Percentiles rank a stretch among this genome's conserved stretches.
Evolutionary conservation across 495 filamentous ascomycete species (phyloP).

Genomic region (Astrothelium macrocarpum): DNA sequence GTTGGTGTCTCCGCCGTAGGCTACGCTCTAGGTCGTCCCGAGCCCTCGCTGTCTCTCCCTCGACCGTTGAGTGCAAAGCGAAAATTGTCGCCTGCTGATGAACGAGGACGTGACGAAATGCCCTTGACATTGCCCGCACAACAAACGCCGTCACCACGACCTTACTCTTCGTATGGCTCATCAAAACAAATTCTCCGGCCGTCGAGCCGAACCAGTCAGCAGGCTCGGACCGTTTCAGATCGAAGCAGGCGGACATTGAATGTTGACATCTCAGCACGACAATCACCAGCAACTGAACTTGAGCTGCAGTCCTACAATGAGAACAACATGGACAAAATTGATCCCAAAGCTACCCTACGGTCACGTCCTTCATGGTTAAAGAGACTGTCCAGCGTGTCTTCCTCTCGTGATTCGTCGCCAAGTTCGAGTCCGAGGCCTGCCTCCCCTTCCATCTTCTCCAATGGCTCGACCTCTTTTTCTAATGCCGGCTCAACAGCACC

Average conservation of each 20-base stretch:
- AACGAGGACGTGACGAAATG: conserved; percentile 13
- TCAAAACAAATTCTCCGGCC: background rate
- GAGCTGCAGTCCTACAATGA: conserved; percentile 24
- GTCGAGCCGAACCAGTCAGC: background rate
- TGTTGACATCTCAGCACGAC: background rate
- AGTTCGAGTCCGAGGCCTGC: conserved; percentile 56
- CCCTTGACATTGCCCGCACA: conserved; percentile 16
- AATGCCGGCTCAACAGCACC: conserved; percentile 52
- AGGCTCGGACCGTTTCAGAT: background rate
- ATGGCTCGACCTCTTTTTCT: conserved; percentile 48
- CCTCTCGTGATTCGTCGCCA: conserved; percentile 57
- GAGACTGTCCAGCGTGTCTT: conserved; percentile 61
- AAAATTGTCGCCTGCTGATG: conserved; percentile 10
- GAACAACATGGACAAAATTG: conserved; percentile 25
- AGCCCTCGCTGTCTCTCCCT: conserved; percentile 22
- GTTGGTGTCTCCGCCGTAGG: conserved; percentile 58
- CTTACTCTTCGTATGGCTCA: conserved; percentile 18
- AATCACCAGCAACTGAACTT: conserved; percentile 15
- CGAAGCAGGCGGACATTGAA: background rate
- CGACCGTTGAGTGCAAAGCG: conserved; percentile 12
- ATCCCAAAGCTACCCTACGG: conserved; percentile 40
- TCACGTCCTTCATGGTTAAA: conserved; percentile 65
- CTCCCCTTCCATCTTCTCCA: conserved; percentile 60
- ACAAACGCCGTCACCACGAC: conserved; percentile 18
- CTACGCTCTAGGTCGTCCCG: conserved; percentile 52